A percentile compares a stretch with the other conserved stretches of the same genome.
Conservation (phyloP, 2,329 filamentous ascomycete genomes). For the Claviceps arundinis region DNA sequence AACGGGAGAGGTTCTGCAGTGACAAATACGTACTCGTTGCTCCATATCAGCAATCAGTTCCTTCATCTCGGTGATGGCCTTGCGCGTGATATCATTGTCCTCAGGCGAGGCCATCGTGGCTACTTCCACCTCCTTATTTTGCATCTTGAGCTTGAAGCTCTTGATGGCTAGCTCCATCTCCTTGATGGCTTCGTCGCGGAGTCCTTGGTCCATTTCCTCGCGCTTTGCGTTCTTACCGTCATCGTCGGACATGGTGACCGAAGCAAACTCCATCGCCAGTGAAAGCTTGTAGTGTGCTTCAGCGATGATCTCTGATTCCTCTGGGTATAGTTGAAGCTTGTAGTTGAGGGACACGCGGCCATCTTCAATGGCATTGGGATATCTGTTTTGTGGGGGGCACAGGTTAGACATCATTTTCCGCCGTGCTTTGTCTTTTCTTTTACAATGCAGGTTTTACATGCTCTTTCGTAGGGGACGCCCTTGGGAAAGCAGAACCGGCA, state of each 20-base stretch:
- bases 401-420: not conserved
- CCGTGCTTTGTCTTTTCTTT: not conserved
- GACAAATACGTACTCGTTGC: conserved; percentile 41
- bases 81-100: conserved; percentile 50
- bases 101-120: conserved; percentile 49
- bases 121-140: conserved; percentile 55
- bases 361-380: conserved; percentile 76
- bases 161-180: conserved; percentile 64
- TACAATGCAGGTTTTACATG: not conserved
- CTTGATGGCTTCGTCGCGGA: conserved; percentile 56
- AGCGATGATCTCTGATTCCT: conserved; percentile 73
- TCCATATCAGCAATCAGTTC: conserved; percentile 71
- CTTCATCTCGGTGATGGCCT: conserved; percentile 58
- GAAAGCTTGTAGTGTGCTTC: conserved; percentile 97
- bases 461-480: not conserved
- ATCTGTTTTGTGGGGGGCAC: conserved; percentile 31
- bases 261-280: conserved; percentile 85
- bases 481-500: not conserved
- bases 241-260: conserved; percentile 49
- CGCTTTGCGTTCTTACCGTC: conserved; percentile 32
- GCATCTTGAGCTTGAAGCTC: conserved; percentile 57
- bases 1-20: not conserved
- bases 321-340: conserved; percentile 64
- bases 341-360: conserved; percentile 63
- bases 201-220: conserved; percentile 47